Percentiles rank a stretch among this genome's conserved stretches.
phyloP scores from a whole-genome alignment of 768 basidiomycete genomes.

The Dacryopinax primogenitus region DNA sequence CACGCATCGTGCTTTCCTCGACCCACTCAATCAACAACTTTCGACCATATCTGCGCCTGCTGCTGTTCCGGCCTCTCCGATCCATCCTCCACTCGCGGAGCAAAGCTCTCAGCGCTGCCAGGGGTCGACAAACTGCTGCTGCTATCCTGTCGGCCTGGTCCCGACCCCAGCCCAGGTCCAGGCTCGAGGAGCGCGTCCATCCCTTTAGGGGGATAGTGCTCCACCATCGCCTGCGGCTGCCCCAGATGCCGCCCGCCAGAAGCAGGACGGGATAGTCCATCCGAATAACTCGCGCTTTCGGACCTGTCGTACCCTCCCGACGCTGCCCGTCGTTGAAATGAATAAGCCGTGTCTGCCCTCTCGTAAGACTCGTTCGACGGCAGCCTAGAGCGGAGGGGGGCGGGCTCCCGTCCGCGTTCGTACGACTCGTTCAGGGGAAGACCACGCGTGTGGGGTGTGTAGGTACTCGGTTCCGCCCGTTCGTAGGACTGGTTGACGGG shows the following conservation, averaged over 20 bases:
- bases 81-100: neutral
- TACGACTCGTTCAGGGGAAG: neutral
- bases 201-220: neutral
- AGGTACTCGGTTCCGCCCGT: neutral
- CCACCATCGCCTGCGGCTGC: neutral
- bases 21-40: too few relatives aligned
- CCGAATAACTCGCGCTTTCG: neutral
- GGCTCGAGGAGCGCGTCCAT: constrained; percentile 4
- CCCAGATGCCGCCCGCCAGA: neutral
- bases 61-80: neutral
- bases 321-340: neutral
- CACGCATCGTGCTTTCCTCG: too few relatives aligned
- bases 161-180: too few relatives aligned
- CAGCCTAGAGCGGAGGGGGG: neutral
- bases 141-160: constrained; percentile 2
- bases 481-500: neutral
- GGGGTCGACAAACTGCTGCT: constrained; percentile 1
- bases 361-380: constrained; percentile 8
- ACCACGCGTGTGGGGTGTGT: neutral
- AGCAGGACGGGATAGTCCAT: neutral
- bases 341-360: neutral
- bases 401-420: neutral
- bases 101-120: neutral
- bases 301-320: neutral
- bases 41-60: too few relatives aligned